Base-by-base conservation (phyloP, 2,329 filamentous ascomycete species). In the Fusarium brevicatenulatum region DNA sequence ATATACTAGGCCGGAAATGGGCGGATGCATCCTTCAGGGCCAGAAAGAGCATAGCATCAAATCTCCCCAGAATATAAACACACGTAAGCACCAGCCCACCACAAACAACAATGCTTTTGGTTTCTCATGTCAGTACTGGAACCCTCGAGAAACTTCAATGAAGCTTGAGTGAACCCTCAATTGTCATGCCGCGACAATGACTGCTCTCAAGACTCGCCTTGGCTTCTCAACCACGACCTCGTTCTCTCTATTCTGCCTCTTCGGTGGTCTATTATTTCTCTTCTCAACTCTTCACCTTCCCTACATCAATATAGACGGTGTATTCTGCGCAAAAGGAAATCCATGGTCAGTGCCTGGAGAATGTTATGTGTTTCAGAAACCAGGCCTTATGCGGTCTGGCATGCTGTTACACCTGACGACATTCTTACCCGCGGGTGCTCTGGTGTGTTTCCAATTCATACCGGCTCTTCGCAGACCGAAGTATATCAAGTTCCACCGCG, bases 371-470 rank as follows among this genome's bases (percentile, higher is more conserved):
- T 71, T 71, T 3, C 55, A 60, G 8, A 56, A 42, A 10, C 55
- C 67, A 1, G 68, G 68, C 4, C 52, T 71, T 0, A 56, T 62
- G 61, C 55, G 67, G 5, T n/a, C 21, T 30, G 67, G 37, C 2
- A 67, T 71, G 13, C 2, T 61, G 2, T 18, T 71, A 19, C 68
- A 71, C 5, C 46, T 71, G 2, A 46, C 25, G 7, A 68, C 62
- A 1, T 40, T 71, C 16, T 50, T 71, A 18, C 68, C 68, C 1
- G 68, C 62, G 0, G 68, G 67, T 3, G 50, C 50, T 16, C 21
- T 71, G 16, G 67, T 68, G 19, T 66, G 62, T 25, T 62, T 66
- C 4, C 68, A 71, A 4, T 71, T 71, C 23, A 21, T 71, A 2
- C 68, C 68, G 4, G 37, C 36, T 4, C 63, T 66, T 5, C 52